Conservation (phyloP, 139 green algal species). For the Chlorella sp. region DNA sequence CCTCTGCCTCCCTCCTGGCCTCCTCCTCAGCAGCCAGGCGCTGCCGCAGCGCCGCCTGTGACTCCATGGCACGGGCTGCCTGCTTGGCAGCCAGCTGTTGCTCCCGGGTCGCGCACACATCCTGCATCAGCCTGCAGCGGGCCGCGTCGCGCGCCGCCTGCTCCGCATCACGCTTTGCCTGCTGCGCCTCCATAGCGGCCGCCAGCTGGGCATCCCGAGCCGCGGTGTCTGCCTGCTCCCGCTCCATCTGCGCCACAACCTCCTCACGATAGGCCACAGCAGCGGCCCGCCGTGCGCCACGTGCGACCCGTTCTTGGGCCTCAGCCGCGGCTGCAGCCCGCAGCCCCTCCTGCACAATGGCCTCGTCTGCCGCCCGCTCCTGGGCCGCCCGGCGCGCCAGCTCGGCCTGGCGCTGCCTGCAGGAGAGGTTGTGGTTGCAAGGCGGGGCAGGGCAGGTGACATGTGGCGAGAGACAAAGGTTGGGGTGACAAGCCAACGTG, state of each 20-base stretch:
- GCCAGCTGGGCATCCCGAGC: constrained; percentile 33
- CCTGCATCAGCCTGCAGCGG: constrained; percentile 23
- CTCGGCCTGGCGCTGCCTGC: constrained; percentile 31
- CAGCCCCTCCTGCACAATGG: constrained; percentile 6
- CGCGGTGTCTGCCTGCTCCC: constrained; percentile 11
- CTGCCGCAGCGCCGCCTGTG: constrained; percentile 10
- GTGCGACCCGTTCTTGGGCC: neutral
- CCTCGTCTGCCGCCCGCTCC: constrained; percentile 14
- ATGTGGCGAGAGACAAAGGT: neutral
- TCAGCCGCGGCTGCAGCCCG: neutral
- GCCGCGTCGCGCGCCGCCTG: constrained; percentile 25
- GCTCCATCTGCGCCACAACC: constrained; percentile 23
- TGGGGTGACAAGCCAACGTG: neutral
- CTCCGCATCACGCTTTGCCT: constrained; percentile 34
- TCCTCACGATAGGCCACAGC: constrained; percentile 5
- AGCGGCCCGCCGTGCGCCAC: neutral
- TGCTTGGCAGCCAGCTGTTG: constrained; percentile 37
- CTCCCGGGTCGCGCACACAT: constrained; percentile 21
- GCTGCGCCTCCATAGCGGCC: neutral
- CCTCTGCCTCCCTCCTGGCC: neutral
- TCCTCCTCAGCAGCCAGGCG: constrained; percentile 15
- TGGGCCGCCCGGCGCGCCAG: neutral
- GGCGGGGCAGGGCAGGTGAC: neutral
- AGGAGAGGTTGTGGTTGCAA: neutral
- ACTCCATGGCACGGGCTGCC: constrained; percentile 4